Base-by-base conservation (phyloP, 352 stramenopile genomes). In the Phytophthora cactorum region DNA sequence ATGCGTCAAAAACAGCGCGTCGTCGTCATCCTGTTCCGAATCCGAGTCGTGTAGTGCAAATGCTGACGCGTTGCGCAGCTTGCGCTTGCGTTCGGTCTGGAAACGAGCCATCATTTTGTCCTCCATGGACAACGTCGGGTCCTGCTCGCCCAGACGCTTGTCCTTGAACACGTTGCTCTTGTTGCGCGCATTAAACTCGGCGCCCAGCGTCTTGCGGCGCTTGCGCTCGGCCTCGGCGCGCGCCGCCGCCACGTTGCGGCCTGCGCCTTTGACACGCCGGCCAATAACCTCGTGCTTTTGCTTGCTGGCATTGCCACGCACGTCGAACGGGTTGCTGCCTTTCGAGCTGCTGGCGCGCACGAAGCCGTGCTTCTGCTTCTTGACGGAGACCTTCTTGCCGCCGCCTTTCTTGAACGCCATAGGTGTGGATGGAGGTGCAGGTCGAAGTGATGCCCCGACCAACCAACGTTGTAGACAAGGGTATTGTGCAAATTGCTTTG, bases 31-130 rank as follows among this genome's bases (percentile, higher is more conserved):
- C 29, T 87, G 68, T n/a, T 93, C 86, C 43, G 84, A 75, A 57
- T 95, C 88, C 51, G 81, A 90, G 68, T 95, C 87, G 50, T 90
- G 75, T n/a, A 95, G 74, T 46, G 82, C 82, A 56, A 93, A 95
- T 27, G 80, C 72, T 29, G 79, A 77, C 15, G 83, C 78, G 47
- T 95, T 91, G 68, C 86, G 86, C 70, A 95, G 66, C 70, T 93
- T 91, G 66, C 84, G 83, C 78, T 96, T 96, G 61, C 89, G 85
- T 57, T 97, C 90, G 15, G 78, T 91, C 73, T 96, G 90, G 75
- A 97, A 97, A 47, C 91, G 88, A 27, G 86, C 78, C 70, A 97
- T 94, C 89, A 97, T 97, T 69, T 97, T 97, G 77, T 97, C 91
- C 60, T 97, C 91, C n/a, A 96, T 73, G 57, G 91, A 96, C 72